Percentiles rank a stretch among this genome's conserved stretches.
Conservation (phyloP, 306 rosid genomes). For the Pueraria montana region DNA sequence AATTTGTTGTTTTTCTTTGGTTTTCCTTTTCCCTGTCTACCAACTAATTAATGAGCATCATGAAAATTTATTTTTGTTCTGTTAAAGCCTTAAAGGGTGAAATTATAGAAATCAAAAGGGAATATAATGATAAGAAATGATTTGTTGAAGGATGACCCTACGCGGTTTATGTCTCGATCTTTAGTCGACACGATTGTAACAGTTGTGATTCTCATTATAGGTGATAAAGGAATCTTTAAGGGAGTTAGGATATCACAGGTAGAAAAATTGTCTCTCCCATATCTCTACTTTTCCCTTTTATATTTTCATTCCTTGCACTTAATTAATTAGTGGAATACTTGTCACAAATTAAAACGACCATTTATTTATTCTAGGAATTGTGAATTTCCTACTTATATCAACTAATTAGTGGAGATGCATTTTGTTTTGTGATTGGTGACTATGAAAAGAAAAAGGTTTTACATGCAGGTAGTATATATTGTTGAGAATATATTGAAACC, state of each 20-base stretch:
- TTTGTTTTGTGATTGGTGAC: constrained; percentile 36
- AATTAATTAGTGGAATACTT: constrained; percentile 26
- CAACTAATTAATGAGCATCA: constrained; percentile 60
- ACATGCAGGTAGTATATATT: constrained; percentile 54
- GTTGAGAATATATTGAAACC: constrained; percentile 44
- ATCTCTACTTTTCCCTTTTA: constrained; percentile 45
- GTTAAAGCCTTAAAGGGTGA: constrained; percentile 50
- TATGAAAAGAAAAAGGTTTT: constrained; percentile 36
- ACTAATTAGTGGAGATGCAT: constrained; percentile 47
- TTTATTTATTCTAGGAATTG: constrained; percentile 38
- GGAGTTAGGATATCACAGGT: constrained; percentile 53
- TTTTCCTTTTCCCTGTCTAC: constrained; percentile 52
- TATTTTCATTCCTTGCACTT: constrained; percentile 32
- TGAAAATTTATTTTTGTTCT: constrained; percentile 43
- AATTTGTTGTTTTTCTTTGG: constrained; percentile 39
- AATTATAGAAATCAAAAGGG: constrained; percentile 51
- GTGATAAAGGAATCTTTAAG: constrained; percentile 58
- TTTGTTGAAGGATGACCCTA: constrained; percentile 50
- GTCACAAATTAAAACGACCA: constrained; percentile 42
- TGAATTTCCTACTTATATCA: background rate
- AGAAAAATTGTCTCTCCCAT: constrained; percentile 54
- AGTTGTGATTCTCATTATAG: constrained; percentile 56
- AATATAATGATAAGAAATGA: constrained; percentile 56
- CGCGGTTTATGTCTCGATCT: constrained; percentile 57
- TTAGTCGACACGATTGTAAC: constrained; percentile 63